These are phyloP conservation scores for Saccharomycopsis lassenensis DNA, from an alignment of 805 yeast species.

Conservation along the genomic window DNA sequence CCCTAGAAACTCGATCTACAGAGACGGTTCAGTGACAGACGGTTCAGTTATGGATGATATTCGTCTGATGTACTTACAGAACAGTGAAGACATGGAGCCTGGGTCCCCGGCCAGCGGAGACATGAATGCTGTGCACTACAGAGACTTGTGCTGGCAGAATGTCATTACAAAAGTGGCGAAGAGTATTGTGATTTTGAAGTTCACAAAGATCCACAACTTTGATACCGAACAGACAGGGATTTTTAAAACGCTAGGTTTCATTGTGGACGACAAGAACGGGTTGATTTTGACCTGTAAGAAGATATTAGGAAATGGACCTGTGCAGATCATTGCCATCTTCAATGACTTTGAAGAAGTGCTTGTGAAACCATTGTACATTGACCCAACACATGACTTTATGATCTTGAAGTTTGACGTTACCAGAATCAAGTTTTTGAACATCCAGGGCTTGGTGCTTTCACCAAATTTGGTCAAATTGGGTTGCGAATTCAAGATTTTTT, in stretches of 20 bases:
- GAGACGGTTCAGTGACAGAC: conserved; percentile 17
- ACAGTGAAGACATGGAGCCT: conserved; percentile 16
- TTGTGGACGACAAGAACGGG: conserved; percentile 18
- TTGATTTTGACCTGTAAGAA: conserved; percentile 18
- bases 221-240: conserved; percentile 19
- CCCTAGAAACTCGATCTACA: conserved; percentile 15
- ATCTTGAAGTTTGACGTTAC: conserved; percentile 18
- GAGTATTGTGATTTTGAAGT: conserved; percentile 18
- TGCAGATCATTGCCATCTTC: conserved; percentile 18
- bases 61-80: conserved; percentile 15
- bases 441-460: conserved; percentile 16
- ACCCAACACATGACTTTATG: conserved; percentile 19
- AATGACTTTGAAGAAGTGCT: conserved; percentile 19
- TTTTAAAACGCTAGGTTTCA: conserved; percentile 18
- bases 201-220: conserved; percentile 18
- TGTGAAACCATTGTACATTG: conserved; percentile 18
- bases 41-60: conserved; percentile 18
- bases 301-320: conserved; percentile 19
- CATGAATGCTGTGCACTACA: conserved; percentile 18
- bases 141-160: conserved; percentile 19
- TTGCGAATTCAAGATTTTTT: conserved; percentile 18
- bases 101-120: conserved; percentile 18
- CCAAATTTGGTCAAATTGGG: conserved; percentile 19
- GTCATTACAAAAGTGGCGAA: conserved; percentile 18
- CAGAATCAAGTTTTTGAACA: conserved; percentile 17